Base-by-base conservation (phyloP, 2,329 filamentous ascomycete genomes). In the Pseudogymnoascus sp. region DNA sequence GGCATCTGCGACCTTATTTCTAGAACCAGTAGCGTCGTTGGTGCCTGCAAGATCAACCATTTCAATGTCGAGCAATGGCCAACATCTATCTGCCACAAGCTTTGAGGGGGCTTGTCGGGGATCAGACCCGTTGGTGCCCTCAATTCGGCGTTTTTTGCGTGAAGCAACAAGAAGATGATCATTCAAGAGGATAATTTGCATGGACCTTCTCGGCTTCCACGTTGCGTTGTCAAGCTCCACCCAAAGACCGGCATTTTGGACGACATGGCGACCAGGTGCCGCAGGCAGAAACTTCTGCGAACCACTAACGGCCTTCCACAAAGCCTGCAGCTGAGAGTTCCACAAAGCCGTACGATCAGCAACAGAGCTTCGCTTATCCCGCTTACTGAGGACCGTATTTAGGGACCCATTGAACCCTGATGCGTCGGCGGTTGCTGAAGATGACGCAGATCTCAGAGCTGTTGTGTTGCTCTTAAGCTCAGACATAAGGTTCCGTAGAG, bases 271-370 rank as follows among this genome's bases (percentile, higher is more conserved):
- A n/a, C 93, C 93, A 19, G 90, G 86, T 19, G 92, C 84, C 62
- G 93, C 95, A 12, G 95, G 95, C 10, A 99, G 79, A 72, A 96
- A 99, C 74, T 98, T 98, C 72, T 99, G 95, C 8, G 93, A 96
- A 1, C 93, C 93, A 75, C 98, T 95, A n/a, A 99, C 91, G 46
- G 89, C 90, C 78, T 97, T 98, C 86, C 95, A 99, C 53, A 99
- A 79, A 24, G 91, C 88, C 75, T 96, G 35, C 82, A 89, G 86
- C 74, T 88, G 86, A 33, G 84, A 83, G 71, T 86, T 88, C 86
- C 86, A 89, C 61, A 89, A 78, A 14, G 81, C 84, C 62, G 84
- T 86, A 64, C 86, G 80, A 72, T 89, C 85, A 10, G 84, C 84
- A 50, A 99, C 92, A 14, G 93, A 97, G 76, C 91, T 97, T 71